A percentile compares a stretch with the other conserved stretches of the same genome.
These are phyloP conservation scores for Backusella liffmaniae DNA, from an alignment of 192 early-diverging fungal species.

Conservation along the genomic window DNA sequence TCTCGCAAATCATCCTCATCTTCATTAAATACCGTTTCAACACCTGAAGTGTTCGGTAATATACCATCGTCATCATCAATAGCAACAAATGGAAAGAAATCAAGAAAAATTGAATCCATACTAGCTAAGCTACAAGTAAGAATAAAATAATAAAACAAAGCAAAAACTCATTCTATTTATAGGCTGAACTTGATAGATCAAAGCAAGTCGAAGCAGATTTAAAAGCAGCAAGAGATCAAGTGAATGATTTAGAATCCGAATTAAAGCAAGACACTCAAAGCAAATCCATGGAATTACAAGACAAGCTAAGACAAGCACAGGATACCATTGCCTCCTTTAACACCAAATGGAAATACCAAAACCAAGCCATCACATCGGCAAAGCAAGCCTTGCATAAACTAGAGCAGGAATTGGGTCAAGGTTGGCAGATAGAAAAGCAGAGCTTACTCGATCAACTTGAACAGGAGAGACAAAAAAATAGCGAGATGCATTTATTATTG, in stretches of 20 bases:
- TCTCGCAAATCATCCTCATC: slow-evolving; percentile 15
- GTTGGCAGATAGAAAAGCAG: background rate
- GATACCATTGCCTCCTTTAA: slow-evolving; percentile 12
- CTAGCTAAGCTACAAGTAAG: slow-evolving; percentile 23
- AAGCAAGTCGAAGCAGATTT: slow-evolving; percentile 26
- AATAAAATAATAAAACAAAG: background rate
- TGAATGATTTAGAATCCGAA: slow-evolving; percentile 17
- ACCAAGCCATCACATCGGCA: slow-evolving; percentile 23
- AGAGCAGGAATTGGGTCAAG: background rate
- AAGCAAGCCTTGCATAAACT: slow-evolving; percentile 13
- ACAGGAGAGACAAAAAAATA: background rate
- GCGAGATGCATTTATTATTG: background rate
- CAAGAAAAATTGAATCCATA: slow-evolving; percentile 2
- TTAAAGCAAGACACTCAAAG: background rate
- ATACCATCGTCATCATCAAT: background rate
- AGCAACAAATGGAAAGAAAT: background rate
- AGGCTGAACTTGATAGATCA: slow-evolving; percentile 23
- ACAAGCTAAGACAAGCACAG: slow-evolving; percentile 13
- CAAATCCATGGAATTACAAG: slow-evolving; percentile 8
- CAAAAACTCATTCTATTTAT: background rate
- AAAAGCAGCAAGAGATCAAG: slow-evolving; percentile 15
- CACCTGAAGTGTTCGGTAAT: background rate
- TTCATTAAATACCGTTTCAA: slow-evolving; percentile 12
- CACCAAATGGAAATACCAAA: slow-evolving; percentile 25
- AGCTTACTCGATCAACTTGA: background rate